phyloP scores from a whole-genome alignment of 2,329 filamentous ascomycete genomes.

The Colletotrichum brevisporum region DNA sequence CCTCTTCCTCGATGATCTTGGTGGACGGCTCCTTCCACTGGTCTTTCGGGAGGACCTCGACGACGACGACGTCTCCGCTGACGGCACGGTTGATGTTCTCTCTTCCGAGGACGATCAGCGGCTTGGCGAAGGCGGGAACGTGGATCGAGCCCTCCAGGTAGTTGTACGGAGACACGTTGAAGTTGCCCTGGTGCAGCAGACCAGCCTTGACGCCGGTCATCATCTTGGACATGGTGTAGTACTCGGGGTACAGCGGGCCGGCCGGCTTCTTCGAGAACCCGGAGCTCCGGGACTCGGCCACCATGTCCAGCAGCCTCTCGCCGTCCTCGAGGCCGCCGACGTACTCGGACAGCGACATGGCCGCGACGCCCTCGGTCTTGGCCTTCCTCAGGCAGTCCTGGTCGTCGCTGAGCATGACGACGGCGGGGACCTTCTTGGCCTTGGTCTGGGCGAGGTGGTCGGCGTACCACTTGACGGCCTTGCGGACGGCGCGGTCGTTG shows the following conservation, averaged over 20 bases:
- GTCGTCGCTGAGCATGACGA: slow-evolving; percentile 96
- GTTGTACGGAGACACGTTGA: slow-evolving; percentile 98
- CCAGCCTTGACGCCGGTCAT: slow-evolving; percentile 93
- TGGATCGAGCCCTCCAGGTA: slow-evolving; percentile 95
- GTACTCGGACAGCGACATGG: slow-evolving; percentile 80
- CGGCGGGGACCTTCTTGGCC: slow-evolving; percentile 74
- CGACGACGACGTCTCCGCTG: slow-evolving; percentile 91
- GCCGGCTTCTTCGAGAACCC: slow-evolving; percentile 73
- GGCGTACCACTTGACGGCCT: slow-evolving; percentile 90
- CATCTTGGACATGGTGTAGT: slow-evolving; percentile 90
- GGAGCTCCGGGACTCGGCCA: slow-evolving; percentile 82
- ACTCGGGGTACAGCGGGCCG: slow-evolving; percentile 88
- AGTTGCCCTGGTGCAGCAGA: slow-evolving; percentile 92
- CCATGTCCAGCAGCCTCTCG: slow-evolving; percentile 91
- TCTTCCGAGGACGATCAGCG: slow-evolving; percentile 87
- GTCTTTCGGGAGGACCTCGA: slow-evolving; percentile 92
- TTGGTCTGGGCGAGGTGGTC: slow-evolving; percentile 81
- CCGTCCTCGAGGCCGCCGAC: slow-evolving; percentile 87
- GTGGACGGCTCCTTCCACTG: slow-evolving; percentile 98
- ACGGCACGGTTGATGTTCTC: slow-evolving; percentile 97
- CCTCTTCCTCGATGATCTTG: slow-evolving; percentile 95
- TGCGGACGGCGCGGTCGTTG: slow-evolving; percentile 92
- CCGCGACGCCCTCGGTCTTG: slow-evolving; percentile 79
- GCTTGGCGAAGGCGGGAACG: slow-evolving; percentile 90
- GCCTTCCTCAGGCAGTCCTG: slow-evolving; percentile 88